Evolutionary conservation across 768 basidiomycete species (phyloP).

Genomic region (Tulasnella sp.): DNA sequence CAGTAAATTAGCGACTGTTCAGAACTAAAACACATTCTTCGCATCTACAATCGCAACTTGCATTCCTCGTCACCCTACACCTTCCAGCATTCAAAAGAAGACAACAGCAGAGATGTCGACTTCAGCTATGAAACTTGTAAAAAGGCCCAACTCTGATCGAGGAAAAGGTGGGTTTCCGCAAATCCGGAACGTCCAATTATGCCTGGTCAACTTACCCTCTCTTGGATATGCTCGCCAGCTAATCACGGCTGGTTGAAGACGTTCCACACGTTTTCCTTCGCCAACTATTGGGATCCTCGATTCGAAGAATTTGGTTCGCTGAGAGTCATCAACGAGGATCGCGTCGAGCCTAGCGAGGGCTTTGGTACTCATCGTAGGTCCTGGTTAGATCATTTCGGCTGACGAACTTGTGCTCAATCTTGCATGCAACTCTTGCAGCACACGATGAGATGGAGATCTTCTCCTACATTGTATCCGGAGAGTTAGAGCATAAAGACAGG

Average conservation of each 20-base stretch:
- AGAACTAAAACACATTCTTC: too few relatives aligned
- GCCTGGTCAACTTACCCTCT: too few relatives aligned
- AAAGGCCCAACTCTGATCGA: constrained; percentile 14
- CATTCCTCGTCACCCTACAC: constrained; percentile 1
- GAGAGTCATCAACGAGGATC: constrained; percentile 88
- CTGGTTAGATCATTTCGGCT: background rate
- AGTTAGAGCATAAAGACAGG: constrained; percentile 59
- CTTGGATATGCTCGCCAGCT: constrained; percentile 58
- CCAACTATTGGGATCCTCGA: constrained; percentile 51
- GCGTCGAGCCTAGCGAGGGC: constrained; percentile 66
- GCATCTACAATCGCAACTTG: too few relatives aligned
- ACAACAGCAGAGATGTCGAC: background rate
- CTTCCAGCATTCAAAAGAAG: background rate
- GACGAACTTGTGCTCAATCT: too few relatives aligned
- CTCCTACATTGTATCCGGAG: constrained; percentile 69
- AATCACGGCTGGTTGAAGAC: constrained; percentile 83
- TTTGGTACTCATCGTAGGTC: constrained; percentile 61
- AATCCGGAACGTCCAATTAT: background rate
- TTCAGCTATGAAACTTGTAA: constrained; percentile 14
- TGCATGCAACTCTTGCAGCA: too few relatives aligned
- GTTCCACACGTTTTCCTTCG: constrained; percentile 76
- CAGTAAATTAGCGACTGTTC: too few relatives aligned
- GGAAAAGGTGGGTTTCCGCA: constrained; percentile 12
- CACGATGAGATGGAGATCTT: constrained; percentile 89
- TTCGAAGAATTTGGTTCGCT: constrained; percentile 61